Conservation (phyloP, 2,329 filamentous ascomycete species). For the Colletotrichum sp. region DNA sequence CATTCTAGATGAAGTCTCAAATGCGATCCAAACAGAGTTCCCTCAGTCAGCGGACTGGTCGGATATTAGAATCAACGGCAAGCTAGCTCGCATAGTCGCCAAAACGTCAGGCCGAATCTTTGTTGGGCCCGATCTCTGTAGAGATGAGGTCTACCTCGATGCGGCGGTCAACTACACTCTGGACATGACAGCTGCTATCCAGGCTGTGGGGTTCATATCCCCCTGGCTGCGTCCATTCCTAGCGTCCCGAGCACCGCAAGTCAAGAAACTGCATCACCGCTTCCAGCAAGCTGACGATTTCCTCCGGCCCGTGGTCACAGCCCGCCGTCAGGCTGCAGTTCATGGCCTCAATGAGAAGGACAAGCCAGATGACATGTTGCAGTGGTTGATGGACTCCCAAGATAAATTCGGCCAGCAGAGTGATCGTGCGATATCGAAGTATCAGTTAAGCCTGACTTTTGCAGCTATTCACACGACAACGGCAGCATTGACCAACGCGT, state of each 20-base stretch:
- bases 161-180: conserved; percentile 51
- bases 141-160: conserved; percentile 46
- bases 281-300: conserved; percentile 36
- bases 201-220: conserved; percentile 39
- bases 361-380: conserved; percentile 50
- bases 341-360: conserved; percentile 17
- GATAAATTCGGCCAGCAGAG: conserved; percentile 33
- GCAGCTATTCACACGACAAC: conserved; percentile 59
- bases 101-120: conserved; percentile 51
- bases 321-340: conserved; percentile 29
- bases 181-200: conserved; percentile 42
- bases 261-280: conserved; percentile 36
- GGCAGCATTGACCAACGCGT: conserved; percentile 44
- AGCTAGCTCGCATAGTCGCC: conserved; percentile 48
- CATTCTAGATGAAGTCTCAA: conserved; percentile 36
- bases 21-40: conserved; percentile 35
- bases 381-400: conserved; percentile 48
- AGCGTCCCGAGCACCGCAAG: conserved; percentile 34
- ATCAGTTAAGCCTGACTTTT: conserved; percentile 49
- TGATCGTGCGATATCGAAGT: conserved; percentile 39
- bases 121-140: conserved; percentile 50
- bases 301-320: conserved; percentile 36
- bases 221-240: conserved; percentile 37
- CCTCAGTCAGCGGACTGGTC: conserved; percentile 43
- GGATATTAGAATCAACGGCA: conserved; percentile 38